Percentiles rank a stretch among this genome's conserved stretches.
These are phyloP conservation scores for Boletus insuetus DNA, from an alignment of 768 basidiomycete species.

Conservation along the genomic window DNA sequence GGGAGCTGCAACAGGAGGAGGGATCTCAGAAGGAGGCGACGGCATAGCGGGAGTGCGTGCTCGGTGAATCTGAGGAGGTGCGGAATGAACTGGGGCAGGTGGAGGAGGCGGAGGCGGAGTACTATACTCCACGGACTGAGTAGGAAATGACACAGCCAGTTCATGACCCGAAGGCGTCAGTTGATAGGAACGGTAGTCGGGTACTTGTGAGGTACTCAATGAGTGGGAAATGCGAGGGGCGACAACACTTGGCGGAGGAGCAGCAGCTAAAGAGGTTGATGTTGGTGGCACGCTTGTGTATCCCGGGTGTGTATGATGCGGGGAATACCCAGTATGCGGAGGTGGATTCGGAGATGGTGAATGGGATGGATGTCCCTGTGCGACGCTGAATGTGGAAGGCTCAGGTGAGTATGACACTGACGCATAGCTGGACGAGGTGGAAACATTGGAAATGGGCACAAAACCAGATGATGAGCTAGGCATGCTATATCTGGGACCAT, in stretches of 20 bases:
- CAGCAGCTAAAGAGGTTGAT: constrained; percentile 1
- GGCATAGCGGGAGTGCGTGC: constrained; percentile 16
- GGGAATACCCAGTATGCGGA: constrained; percentile 16
- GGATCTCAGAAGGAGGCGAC: constrained; percentile 26
- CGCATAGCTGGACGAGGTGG: constrained; percentile 37
- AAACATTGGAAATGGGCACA: constrained; percentile 44
- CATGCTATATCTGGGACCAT: constrained; percentile 64
- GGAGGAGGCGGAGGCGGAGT: constrained; percentile 17
- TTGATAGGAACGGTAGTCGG: constrained; percentile 26
- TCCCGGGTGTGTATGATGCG: constrained; percentile 16
- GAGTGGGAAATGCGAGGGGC: constrained; percentile 28
- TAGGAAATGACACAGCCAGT: constrained; percentile 23
- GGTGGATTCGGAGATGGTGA: constrained; percentile 21
- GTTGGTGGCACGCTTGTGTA: constrained; percentile 10
- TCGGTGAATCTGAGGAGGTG: constrained; percentile 27
- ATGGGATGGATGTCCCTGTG: constrained; percentile 43
- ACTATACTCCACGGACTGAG: constrained; percentile 24
- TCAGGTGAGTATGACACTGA: constrained; percentile 35
- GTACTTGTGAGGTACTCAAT: constrained; percentile 25
- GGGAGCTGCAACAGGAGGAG: not conserved
- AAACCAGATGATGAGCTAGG: constrained; percentile 70
- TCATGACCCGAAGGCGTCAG: constrained; percentile 16
- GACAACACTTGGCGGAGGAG: constrained; percentile 8
- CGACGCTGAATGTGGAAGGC: constrained; percentile 29
- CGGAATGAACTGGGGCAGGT: constrained; percentile 22